phyloP scores from a whole-genome alignment of 2,329 filamentous ascomycete genomes.

The Whalleya microplaca region DNA sequence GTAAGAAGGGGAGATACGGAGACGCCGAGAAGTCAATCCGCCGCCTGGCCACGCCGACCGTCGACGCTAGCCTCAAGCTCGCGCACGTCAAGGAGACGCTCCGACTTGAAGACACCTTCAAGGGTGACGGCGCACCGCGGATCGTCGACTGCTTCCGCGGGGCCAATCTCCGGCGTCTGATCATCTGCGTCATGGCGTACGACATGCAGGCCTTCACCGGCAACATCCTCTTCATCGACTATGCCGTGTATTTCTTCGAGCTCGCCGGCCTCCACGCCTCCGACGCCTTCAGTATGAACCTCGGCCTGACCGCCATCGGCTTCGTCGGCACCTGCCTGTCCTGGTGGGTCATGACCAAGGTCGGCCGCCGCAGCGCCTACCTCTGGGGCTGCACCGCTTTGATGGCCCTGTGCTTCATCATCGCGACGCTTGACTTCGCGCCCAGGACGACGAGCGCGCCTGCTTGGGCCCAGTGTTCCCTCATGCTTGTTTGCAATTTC shows the following conservation, averaged over 20 bases:
- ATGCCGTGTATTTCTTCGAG: conserved; percentile 36
- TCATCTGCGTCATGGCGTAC: conserved; percentile 23
- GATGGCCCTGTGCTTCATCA: conserved; percentile 36
- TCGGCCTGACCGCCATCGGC: conserved; percentile 46
- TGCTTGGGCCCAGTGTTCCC: conserved; percentile 27
- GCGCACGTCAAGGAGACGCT: not conserved
- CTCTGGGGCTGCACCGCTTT: conserved; percentile 37
- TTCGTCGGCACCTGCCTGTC: conserved; percentile 46
- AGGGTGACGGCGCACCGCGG: not conserved
- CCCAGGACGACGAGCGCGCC: conserved; percentile 43
- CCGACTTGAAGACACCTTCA: not conserved
- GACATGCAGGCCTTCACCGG: conserved; percentile 37
- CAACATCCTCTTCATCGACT: conserved; percentile 33
- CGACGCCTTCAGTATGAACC: conserved; percentile 44
- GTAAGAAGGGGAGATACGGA: not conserved
- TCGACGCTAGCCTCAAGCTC: not conserved
- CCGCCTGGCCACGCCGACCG: too few species aligned
- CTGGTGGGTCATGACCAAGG: conserved; percentile 42
- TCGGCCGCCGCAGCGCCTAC: conserved; percentile 46
- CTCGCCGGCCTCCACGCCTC: conserved; percentile 30
- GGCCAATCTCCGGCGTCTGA: conserved; percentile 1
- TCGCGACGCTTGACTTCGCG: conserved; percentile 43
- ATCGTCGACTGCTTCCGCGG: conserved; percentile 9
- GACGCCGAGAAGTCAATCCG: not conserved
- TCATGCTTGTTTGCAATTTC: conserved; percentile 36